Conservation (phyloP, 148 eudicot genomes). For the Simmondsia chinensis region DNA sequence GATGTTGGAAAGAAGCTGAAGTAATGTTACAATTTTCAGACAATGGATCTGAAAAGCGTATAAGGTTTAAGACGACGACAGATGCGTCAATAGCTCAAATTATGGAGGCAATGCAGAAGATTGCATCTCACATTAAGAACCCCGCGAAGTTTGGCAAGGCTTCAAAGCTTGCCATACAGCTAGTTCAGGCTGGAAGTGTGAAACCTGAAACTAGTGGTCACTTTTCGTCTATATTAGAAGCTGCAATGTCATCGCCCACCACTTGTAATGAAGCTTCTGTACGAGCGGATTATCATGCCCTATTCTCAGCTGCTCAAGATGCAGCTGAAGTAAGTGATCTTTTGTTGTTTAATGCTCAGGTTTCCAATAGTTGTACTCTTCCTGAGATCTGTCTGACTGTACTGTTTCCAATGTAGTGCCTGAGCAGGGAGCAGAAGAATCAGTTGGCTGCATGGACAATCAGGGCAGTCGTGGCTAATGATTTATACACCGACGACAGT, state of each 20-base stretch:
- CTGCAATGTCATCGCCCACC: conserved; percentile 64
- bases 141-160: conserved; percentile 68
- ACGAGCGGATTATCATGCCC: conserved; percentile 70
- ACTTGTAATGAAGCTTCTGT: conserved; percentile 59
- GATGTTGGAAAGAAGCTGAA: conserved; percentile 8
- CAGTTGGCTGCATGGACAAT: conserved; percentile 56
- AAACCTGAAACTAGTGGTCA: conserved; percentile 54
- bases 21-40: conserved; percentile 26
- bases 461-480: conserved; percentile 80
- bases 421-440: conserved; percentile 66
- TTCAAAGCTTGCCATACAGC: conserved; percentile 83
- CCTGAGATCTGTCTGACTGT: neutral
- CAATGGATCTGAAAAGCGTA: conserved; percentile 48
- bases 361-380: neutral
- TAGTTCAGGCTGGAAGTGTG: conserved; percentile 84
- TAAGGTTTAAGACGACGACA: conserved; percentile 81
- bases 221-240: conserved; percentile 71
- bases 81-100: conserved; percentile 78
- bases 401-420: conserved; percentile 33
- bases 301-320: conserved; percentile 81
- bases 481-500: conserved; percentile 91
- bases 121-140: conserved; percentile 75
- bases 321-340: conserved; percentile 39
- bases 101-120: conserved; percentile 88
- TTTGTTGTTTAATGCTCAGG: neutral